Base-by-base conservation (phyloP, 2,329 filamentous ascomycete species). In the Colletotrichum paranaense region DNA sequence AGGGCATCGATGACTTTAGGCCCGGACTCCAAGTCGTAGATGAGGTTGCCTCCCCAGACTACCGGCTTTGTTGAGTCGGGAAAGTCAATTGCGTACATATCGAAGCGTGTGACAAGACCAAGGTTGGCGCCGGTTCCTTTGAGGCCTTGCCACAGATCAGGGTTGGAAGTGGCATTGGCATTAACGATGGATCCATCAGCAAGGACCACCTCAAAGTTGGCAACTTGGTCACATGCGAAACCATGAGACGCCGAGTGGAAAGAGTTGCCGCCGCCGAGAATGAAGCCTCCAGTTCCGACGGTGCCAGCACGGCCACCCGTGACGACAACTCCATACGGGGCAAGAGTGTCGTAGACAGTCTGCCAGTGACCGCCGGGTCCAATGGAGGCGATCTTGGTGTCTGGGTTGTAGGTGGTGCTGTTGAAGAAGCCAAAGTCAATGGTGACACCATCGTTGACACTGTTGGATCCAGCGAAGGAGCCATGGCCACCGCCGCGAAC, bases 41-140 rank as follows among this genome's bases (percentile, higher is more conserved):
- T 68, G 3, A 81, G 64, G 59, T 79, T 80, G 4, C 80, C 80
- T 4, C 81, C 80, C 81, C 80, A 82, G 4, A 82, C 76, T 2
- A 76, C 76, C 2, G 79, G 79, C 7, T 77, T 77, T 4, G 57
- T 52, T 1, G 75, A 74, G 66, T 80, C 76, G 5, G 68, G 76
- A 24, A 78, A 80, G 26, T 79, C 78, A 14, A 82, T 80, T 12
- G 79, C 75, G n/a, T 77, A 74, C 78, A 82, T 75, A 28, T 82
- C 80, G 24, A 81, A 78, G 26, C 78, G 76, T 4, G 84, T 82
- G 19, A 83, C 78, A 9, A 84, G 77, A 9, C 84, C 86, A 19
- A 86, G 84, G 75, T 88, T 88, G 69, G 81, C 84, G 14, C 81
- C 81, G n/a, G 86, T 86, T 5, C 86, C 87, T 59, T 86, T 85